phyloP scores from a whole-genome alignment of 345 rosid genomes.

The Lenwebbia sp. region DNA sequence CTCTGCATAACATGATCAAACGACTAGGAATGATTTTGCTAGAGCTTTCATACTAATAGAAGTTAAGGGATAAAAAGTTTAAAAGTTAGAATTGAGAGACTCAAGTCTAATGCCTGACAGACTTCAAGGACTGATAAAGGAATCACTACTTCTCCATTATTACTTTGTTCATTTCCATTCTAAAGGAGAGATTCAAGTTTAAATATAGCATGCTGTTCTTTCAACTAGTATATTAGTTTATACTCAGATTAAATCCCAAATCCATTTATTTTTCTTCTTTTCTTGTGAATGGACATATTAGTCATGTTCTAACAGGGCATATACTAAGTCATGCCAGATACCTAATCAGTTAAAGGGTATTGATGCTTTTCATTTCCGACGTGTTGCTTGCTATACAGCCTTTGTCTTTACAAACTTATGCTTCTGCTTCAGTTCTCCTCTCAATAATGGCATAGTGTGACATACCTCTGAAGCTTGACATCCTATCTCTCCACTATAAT shows the following conservation, averaged over 20 bases:
- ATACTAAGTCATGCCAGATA: not conserved
- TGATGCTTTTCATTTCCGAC: not conserved
- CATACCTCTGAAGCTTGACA: not conserved
- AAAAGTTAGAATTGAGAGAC: not conserved
- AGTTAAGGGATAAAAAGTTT: not conserved
- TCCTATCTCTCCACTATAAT: not conserved
- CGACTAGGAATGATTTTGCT: not conserved
- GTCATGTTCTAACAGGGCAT: not conserved
- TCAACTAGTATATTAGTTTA: not conserved
- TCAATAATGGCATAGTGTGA: not conserved
- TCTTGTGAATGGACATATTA: not conserved
- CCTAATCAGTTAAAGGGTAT: not conserved
- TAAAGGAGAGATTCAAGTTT: not conserved
- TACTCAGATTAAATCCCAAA: not conserved
- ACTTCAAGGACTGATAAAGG: not conserved
- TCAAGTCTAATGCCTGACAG: not conserved
- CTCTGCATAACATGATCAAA: not conserved
- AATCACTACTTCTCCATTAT: not conserved
- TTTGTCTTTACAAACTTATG: not conserved
- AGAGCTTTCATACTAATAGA: not conserved
- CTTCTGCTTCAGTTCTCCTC: not conserved
- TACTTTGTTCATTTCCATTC: not conserved
- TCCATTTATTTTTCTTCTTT: not conserved
- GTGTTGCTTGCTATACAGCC: not conserved
- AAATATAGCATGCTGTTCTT: not conserved